Percentiles rank a stretch among this genome's conserved stretches.
These are phyloP conservation scores for Botrytis aclada DNA, from an alignment of 2,329 filamentous ascomycete species.

Conservation along the genomic window DNA sequence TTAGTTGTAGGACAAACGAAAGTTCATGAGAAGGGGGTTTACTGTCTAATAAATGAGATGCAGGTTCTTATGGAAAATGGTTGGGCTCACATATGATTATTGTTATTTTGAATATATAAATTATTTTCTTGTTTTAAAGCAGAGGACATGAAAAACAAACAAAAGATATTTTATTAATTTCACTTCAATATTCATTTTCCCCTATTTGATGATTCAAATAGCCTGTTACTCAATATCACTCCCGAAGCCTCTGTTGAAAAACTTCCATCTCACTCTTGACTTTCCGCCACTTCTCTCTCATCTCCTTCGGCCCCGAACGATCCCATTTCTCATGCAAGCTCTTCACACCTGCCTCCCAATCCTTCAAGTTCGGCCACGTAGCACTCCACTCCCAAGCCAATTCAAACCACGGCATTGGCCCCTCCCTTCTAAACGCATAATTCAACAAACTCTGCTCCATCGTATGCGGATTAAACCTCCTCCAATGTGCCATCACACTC, in stretches of 20 bases:
- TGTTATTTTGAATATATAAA: background rate
- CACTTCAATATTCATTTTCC: background rate
- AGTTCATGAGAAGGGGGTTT: conserved; percentile 45
- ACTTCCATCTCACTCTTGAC: conserved; percentile 13
- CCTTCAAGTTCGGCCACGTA: conserved; percentile 39
- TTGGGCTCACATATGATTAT: conserved; percentile 49
- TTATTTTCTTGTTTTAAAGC: background rate
- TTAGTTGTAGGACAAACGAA: conserved; percentile 35
- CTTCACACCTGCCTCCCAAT: conserved; percentile 37
- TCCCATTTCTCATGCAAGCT: conserved; percentile 42
- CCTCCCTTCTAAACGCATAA: conserved; percentile 42
- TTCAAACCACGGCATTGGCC: conserved; percentile 44
- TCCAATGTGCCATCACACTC: conserved; percentile 38
- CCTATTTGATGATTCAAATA: background rate
- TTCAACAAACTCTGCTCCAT: conserved; percentile 46
- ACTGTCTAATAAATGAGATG: conserved; percentile 60
- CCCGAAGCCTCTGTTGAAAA: background rate
- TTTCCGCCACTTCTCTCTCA: conserved; percentile 20
- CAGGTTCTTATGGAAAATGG: conserved; percentile 56
- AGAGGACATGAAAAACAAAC: background rate
- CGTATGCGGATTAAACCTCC: conserved; percentile 40
- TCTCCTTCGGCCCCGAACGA: conserved; percentile 31
- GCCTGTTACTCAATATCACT: background rate
- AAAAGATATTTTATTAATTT: background rate
- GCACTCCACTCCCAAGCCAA: conserved; percentile 42